Percentiles rank a stretch among this genome's conserved stretches.
These are phyloP conservation scores for Chamaecyparis obtusa DNA, from an alignment of 75 land plant species.

Conservation along the genomic window DNA sequence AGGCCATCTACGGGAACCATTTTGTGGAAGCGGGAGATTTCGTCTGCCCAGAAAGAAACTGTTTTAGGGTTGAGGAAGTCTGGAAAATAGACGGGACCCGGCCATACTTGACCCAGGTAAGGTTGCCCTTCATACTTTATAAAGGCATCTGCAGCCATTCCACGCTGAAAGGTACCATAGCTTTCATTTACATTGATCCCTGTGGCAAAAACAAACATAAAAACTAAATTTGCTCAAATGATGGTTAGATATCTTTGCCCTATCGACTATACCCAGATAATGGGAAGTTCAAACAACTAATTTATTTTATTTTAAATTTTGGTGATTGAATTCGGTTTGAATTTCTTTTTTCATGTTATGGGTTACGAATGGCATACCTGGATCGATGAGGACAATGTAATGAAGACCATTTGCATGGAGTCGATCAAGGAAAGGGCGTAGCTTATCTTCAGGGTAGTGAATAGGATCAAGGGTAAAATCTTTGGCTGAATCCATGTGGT, in stretches of 20 bases:
- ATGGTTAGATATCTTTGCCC: neutral
- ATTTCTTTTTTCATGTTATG: no score
- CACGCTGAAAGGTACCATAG: conserved; percentile 47
- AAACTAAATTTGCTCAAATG: neutral
- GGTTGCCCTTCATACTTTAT: conserved; percentile 44
- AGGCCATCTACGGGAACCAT: conserved; percentile 10
- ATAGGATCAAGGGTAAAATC: conserved; percentile 44
- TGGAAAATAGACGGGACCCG: no score
- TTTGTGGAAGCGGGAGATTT: conserved; percentile 35
- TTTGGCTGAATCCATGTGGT: conserved; percentile 39
- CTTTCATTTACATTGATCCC: conserved; percentile 56
- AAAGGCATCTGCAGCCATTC: conserved; percentile 52
- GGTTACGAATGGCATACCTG: conserved; percentile 14
- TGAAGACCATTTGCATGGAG: conserved; percentile 32
- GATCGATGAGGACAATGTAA: conserved; percentile 45
- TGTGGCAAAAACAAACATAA: conserved; percentile 4
- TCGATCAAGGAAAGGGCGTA: conserved; percentile 24
- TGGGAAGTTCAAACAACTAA: no score
- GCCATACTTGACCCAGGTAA: no score
- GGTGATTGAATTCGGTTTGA: no score
- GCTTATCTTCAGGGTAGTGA: conserved; percentile 26
- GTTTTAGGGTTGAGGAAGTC: no score
- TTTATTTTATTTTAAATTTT: no score
- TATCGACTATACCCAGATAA: neutral
- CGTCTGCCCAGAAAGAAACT: no score